Percentiles rank a stretch among this genome's conserved stretches.
phyloP scores from a whole-genome alignment of 116 monocot species.

The Thalassia testudinum region DNA sequence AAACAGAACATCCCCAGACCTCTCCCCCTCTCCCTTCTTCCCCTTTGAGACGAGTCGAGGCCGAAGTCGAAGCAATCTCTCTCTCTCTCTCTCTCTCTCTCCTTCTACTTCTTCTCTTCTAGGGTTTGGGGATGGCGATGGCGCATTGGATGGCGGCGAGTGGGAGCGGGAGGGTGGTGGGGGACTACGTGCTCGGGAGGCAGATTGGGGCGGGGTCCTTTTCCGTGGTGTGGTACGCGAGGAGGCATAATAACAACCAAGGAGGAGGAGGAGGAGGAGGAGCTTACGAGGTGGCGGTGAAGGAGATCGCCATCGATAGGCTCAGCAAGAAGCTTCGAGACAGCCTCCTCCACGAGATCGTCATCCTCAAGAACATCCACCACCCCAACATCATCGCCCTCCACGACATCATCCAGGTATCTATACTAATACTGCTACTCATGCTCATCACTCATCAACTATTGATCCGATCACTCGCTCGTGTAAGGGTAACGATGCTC shows the following conservation, averaged over 20 bases:
- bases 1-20: background rate
- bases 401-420: slow-evolving; percentile 76
- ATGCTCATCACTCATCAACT: no score
- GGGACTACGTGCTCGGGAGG: slow-evolving; percentile 59
- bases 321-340: slow-evolving; percentile 79
- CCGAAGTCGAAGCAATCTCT: no score
- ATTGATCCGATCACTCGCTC: no score
- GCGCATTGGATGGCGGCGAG: background rate
- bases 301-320: slow-evolving; percentile 71
- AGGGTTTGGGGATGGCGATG: background rate
- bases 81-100: no score
- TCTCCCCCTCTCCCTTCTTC: background rate
- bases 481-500: no score
- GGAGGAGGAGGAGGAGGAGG: no score
- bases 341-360: slow-evolving; percentile 72
- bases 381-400: slow-evolving; percentile 75
- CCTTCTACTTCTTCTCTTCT: background rate
- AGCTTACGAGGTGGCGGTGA: slow-evolving; percentile 90
- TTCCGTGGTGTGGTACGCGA: slow-evolving; percentile 82
- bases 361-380: slow-evolving; percentile 43
- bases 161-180: slow-evolving; percentile 35
- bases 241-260: slow-evolving; percentile 43
- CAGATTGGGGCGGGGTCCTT: slow-evolving; percentile 84
- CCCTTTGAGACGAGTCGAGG: background rate
- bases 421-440: no score